Conservation (phyloP, 306 rosid genomes). For the Castanea sativa region DNA sequence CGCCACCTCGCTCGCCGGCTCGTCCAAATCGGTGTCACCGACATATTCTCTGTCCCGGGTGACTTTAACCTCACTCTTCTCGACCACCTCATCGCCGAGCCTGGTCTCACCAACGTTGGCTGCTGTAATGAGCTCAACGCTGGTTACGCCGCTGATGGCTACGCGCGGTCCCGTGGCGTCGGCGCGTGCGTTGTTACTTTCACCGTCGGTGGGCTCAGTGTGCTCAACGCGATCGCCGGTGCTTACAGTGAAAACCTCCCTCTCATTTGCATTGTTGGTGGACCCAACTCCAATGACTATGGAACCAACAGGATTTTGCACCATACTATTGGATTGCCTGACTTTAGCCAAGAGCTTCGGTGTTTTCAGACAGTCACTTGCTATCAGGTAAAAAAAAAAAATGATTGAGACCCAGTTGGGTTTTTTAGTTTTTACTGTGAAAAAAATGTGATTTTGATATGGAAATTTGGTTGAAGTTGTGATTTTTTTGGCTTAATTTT, state of each 20-base stretch:
- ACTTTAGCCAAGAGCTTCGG: slow-evolving; percentile 78
- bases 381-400: slow-evolving; percentile 52
- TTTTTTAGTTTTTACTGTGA: neutral
- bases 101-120: slow-evolving; percentile 59
- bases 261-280: slow-evolving; percentile 79
- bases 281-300: slow-evolving; percentile 83
- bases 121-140: slow-evolving; percentile 95
- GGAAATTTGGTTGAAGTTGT: neutral
- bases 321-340: slow-evolving; percentile 88
- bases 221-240: slow-evolving; percentile 84
- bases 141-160: slow-evolving; percentile 93
- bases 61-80: slow-evolving; percentile 84
- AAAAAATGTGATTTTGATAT: neutral
- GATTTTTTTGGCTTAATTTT: neutral
- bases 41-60: slow-evolving; percentile 88
- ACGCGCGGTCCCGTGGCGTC: slow-evolving; percentile 78
- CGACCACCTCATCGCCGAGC: slow-evolving; percentile 76
- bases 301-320: slow-evolving; percentile 73
- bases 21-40: slow-evolving; percentile 73
- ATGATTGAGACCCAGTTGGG: neutral
- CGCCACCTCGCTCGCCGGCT: slow-evolving; percentile 87
- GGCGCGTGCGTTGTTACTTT: slow-evolving; percentile 92
- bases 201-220: slow-evolving; percentile 82
- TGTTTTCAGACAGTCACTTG: slow-evolving; percentile 88
- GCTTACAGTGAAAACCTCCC: slow-evolving; percentile 89